Evolutionary conservation across 2,329 filamentous ascomycete species (phyloP).

Genomic region (Zopfia rhizophila): DNA sequence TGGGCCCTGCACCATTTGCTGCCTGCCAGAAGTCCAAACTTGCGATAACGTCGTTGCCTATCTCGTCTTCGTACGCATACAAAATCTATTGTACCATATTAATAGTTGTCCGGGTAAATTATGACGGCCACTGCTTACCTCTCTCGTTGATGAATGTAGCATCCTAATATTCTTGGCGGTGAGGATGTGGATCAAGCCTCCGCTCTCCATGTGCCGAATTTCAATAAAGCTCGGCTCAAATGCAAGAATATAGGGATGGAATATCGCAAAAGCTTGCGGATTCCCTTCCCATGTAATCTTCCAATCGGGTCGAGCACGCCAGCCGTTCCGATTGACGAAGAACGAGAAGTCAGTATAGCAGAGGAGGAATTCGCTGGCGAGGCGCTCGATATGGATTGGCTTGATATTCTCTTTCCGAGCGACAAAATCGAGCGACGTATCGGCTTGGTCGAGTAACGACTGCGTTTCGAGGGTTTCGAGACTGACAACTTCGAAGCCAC

Average conservation of each 20-base stretch:
- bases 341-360: slow-evolving; percentile 99
- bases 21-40: slow-evolving; percentile 91
- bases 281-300: slow-evolving; percentile 97
- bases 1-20: slow-evolving; percentile 33
- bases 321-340: slow-evolving; percentile 98
- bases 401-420: slow-evolving; percentile 91
- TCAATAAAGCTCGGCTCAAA: slow-evolving; percentile 99
- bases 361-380: slow-evolving; percentile 95
- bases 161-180: slow-evolving; percentile 97
- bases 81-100: slow-evolving; percentile 74
- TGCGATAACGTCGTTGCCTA: slow-evolving; percentile 91
- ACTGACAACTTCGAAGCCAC: slow-evolving; percentile 96
- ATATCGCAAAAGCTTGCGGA: slow-evolving; percentile 91
- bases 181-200: slow-evolving; percentile 90
- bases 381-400: slow-evolving; percentile 95
- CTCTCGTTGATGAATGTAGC: slow-evolving; percentile 95
- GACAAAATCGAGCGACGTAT: slow-evolving; percentile 97
- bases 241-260: slow-evolving; percentile 95
- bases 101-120: slow-evolving; percentile 22
- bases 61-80: slow-evolving; percentile 96
- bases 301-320: slow-evolving; percentile 96
- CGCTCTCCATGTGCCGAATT: slow-evolving; percentile 92
- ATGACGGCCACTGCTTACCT: slow-evolving; percentile 67
- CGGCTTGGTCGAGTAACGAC: slow-evolving; percentile 94
- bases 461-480: slow-evolving; percentile 98